Conservation (phyloP, 306 rosid genomes). For the Trifolium subterraneum region DNA sequence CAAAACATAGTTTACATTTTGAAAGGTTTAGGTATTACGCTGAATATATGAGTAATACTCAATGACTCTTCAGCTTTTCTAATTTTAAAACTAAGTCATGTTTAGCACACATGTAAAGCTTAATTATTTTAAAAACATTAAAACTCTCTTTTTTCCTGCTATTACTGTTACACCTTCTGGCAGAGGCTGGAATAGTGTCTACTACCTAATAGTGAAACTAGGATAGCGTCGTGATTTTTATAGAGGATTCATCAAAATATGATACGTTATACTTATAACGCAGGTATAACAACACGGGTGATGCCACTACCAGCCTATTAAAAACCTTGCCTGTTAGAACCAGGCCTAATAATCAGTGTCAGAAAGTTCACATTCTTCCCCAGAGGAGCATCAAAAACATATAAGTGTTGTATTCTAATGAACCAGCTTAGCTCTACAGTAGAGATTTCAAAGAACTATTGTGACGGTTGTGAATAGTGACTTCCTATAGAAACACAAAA, state of each 20-base stretch:
- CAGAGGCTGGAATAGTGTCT: not conserved
- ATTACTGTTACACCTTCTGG: not conserved
- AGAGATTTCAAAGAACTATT: slow-evolving; percentile 26
- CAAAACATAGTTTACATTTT: not conserved
- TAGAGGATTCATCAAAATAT: not conserved
- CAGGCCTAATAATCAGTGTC: not conserved
- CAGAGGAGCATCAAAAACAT: slow-evolving; percentile 3
- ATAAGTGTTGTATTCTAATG: slow-evolving; percentile 10
- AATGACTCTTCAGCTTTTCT: not conserved
- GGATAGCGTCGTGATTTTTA: not conserved
- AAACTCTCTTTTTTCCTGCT: not conserved
- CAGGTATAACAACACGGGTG: not conserved
- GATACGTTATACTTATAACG: not conserved
- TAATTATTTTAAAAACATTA: not conserved
- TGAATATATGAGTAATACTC: not conserved
- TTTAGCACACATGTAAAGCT: not conserved
- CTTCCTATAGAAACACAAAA: slow-evolving; percentile 36
- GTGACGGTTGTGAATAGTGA: slow-evolving; percentile 3
- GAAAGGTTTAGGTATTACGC: not conserved
- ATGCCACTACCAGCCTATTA: not conserved
- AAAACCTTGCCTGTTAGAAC: slow-evolving; percentile 4
- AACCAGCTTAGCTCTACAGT: not conserved
- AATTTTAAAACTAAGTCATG: not conserved
- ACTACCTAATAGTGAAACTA: not conserved
- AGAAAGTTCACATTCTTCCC: not conserved